Conservation (phyloP, 1,284 basidiomycete species). For the Marasmius oreades region DNA sequence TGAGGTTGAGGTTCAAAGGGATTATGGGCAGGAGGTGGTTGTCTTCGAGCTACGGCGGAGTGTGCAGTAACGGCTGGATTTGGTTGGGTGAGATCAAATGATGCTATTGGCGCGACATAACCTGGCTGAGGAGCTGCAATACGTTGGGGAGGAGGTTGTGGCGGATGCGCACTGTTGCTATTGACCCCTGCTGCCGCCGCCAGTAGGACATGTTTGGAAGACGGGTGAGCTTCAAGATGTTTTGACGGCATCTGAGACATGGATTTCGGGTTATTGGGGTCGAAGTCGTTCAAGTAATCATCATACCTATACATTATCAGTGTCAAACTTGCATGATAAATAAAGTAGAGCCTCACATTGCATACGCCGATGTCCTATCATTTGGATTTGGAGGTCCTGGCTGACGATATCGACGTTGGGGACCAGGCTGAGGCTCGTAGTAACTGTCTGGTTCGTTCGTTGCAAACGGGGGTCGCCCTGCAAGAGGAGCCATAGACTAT, state of each 20-base stretch:
- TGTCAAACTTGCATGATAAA: neutral
- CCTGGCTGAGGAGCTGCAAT: conserved; percentile 70
- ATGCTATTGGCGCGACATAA: conserved; percentile 64
- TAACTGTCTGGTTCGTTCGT: conserved; percentile 63
- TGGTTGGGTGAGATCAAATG: conserved; percentile 52
- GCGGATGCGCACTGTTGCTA: conserved; percentile 9
- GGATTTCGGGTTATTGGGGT: conserved; percentile 20
- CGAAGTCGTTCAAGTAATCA: conserved; percentile 45
- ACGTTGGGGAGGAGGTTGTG: conserved; percentile 25
- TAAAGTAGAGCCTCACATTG: conserved; percentile 12
- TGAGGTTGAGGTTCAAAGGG: conserved; percentile 33
- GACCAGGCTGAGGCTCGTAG: conserved; percentile 39
- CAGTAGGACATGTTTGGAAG: conserved; percentile 3
- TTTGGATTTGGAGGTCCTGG: conserved; percentile 13
- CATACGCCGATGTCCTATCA: conserved; percentile 14
- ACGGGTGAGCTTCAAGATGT: neutral
- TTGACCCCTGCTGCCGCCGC: conserved; percentile 32
- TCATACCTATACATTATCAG: conserved; percentile 44
- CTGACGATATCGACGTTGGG: conserved; percentile 29
- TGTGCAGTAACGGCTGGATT: conserved; percentile 35
- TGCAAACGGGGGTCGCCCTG: conserved; percentile 64
- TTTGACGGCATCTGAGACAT: conserved; percentile 15
- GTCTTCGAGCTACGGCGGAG: conserved; percentile 27
- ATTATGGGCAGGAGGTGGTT: conserved; percentile 30
- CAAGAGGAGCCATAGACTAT: conserved; percentile 35